These are phyloP conservation scores for Auricularia heimuer DNA, from an alignment of 768 basidiomycete species.

Conservation along the genomic window DNA sequence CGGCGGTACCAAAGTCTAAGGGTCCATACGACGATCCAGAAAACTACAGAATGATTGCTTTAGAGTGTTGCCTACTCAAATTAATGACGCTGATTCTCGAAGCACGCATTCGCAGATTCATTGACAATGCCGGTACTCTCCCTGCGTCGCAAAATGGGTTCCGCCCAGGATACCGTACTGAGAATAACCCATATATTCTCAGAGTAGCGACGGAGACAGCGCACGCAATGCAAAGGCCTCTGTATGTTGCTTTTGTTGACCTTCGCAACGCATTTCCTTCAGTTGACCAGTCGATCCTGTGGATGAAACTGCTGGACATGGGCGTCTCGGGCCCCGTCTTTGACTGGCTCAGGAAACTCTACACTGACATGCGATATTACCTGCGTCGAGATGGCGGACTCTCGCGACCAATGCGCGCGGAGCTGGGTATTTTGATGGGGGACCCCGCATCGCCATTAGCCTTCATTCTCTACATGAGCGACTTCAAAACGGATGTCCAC, in stretches of 20 bases:
- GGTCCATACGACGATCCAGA: slow-evolving; percentile 9
- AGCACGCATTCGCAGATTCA: slow-evolving; percentile 9
- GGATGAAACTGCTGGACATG: slow-evolving; percentile 18
- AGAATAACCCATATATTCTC: slow-evolving; percentile 20
- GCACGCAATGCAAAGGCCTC: slow-evolving; percentile 2
- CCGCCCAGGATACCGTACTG: slow-evolving; percentile 16
- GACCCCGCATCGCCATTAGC: slow-evolving; percentile 14
- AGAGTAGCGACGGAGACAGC: slow-evolving; percentile 14
- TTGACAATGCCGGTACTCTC: slow-evolving; percentile 7
- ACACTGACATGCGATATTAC: slow-evolving; percentile 5
- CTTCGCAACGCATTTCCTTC: slow-evolving; percentile 29
- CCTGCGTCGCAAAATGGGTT: slow-evolving; percentile 26
- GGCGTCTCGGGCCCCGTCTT: slow-evolving; percentile 14
- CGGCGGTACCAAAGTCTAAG: background rate
- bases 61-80: slow-evolving; percentile 23
- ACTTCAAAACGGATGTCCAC: slow-evolving; percentile 6
- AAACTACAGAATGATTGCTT: slow-evolving; percentile 19
- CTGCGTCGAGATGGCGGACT: slow-evolving; percentile 4
- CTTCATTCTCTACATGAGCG: slow-evolving; percentile 10
- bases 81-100: slow-evolving; percentile 18
- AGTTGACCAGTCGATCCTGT: slow-evolving; percentile 22
- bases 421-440: slow-evolving; percentile 13
- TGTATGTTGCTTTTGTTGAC: slow-evolving; percentile 17
- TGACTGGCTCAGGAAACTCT: slow-evolving; percentile 11
- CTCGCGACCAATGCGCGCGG: slow-evolving; percentile 5